Evolutionary conservation across 768 basidiomycete species (phyloP).

Genomic region (Boletus tylopilopsis): DNA sequence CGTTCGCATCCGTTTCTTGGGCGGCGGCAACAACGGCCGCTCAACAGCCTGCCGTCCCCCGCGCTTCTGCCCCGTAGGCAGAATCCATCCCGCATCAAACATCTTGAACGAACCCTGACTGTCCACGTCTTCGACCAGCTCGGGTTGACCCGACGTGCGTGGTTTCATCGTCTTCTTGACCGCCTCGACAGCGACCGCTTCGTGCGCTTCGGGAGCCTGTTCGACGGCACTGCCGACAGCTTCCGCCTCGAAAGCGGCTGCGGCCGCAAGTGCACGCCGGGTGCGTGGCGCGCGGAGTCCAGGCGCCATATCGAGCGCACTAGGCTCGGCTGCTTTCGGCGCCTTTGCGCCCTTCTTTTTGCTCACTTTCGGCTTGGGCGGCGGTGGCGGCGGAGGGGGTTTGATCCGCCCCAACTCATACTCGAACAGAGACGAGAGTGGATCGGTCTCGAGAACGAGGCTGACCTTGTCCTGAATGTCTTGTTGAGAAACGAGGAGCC

Average conservation of each 20-base stretch:
- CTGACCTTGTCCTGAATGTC: constrained; percentile 50
- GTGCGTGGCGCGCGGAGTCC: constrained; percentile 51
- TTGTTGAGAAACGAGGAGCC: constrained; percentile 52
- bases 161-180: constrained; percentile 28
- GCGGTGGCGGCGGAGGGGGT: constrained; percentile 56
- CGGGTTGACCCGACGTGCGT: constrained; percentile 28
- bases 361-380: constrained; percentile 39
- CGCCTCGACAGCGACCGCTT: constrained; percentile 11
- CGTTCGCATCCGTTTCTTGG: constrained; percentile 51
- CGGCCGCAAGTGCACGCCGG: constrained; percentile 40
- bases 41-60: constrained; percentile 51
- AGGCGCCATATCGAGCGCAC: constrained; percentile 37
- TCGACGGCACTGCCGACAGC: constrained; percentile 20
- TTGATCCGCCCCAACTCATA: constrained; percentile 64
- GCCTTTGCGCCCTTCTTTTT: constrained; percentile 37
- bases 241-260: constrained; percentile 43
- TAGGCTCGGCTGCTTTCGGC: constrained; percentile 18
- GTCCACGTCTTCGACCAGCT: constrained; percentile 68
- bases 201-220: neutral
- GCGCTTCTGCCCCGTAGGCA: constrained; percentile 70
- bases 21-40: constrained; percentile 43
- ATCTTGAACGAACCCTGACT: constrained; percentile 68
- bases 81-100: constrained; percentile 87
- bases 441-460: constrained; percentile 52
- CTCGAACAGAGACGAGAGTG: constrained; percentile 63